A percentile compares a stretch with the other conserved stretches of the same genome.
Conservation (phyloP, 345 rosid genomes). For the Hibiscus syriacus region DNA sequence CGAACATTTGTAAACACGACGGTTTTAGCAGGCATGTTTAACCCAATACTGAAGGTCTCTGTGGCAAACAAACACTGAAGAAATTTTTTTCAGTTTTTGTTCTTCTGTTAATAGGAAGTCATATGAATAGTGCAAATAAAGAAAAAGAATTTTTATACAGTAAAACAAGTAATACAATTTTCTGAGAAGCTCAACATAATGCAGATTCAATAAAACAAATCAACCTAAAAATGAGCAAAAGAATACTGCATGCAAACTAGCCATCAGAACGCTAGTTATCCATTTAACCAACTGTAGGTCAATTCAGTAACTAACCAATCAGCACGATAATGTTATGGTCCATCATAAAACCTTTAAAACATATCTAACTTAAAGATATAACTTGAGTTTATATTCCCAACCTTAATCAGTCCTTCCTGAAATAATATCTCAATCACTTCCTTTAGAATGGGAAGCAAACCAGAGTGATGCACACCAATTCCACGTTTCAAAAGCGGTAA, state of each 20-base stretch:
- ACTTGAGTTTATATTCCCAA: slow-evolving; percentile 22
- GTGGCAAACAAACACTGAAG: slow-evolving; percentile 95
- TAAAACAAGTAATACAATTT: not conserved
- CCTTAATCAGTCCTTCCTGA: slow-evolving; percentile 97
- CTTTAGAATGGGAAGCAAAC: slow-evolving; percentile 93
- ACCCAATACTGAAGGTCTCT: slow-evolving; percentile 97
- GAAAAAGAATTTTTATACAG: not conserved
- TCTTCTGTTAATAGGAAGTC: not conserved
- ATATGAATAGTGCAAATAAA: not conserved
- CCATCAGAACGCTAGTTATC: not conserved
- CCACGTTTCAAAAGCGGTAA: slow-evolving; percentile 96
- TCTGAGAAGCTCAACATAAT: not conserved
- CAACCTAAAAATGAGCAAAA: not conserved
- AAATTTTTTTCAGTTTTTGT: slow-evolving; percentile 19
- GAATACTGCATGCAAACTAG: slow-evolving; percentile 3
- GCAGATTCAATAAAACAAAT: not conserved
- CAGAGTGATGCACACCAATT: slow-evolving; percentile 98
- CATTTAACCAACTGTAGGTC: not conserved
- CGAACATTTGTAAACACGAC: slow-evolving; percentile 97
- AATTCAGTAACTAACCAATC: not conserved
- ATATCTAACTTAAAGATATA: not conserved
- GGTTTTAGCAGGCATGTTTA: slow-evolving; percentile 99
- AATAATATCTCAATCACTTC: slow-evolving; percentile 97
- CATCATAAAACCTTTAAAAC: not conserved
- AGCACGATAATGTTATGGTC: not conserved